Evolutionary conservation across 1,284 basidiomycete species (phyloP).

Genomic region (Gymnopus androsaceus): DNA sequence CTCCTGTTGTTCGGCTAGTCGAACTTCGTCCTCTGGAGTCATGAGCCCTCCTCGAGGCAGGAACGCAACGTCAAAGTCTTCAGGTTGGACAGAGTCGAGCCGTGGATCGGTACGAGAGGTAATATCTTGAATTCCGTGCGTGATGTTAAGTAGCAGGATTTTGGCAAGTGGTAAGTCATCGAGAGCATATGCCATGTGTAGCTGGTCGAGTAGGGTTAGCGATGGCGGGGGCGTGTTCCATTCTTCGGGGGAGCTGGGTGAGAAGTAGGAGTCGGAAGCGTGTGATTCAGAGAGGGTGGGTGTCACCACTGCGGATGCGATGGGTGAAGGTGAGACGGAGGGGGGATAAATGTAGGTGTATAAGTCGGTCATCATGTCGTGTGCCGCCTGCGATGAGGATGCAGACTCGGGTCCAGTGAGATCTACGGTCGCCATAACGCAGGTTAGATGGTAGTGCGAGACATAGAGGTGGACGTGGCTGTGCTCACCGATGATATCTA

Average conservation of each 20-base stretch:
- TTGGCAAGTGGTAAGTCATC: constrained; percentile 68
- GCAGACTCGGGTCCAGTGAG: neutral
- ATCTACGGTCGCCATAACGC: neutral
- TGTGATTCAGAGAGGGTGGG: constrained; percentile 19
- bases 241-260: constrained; percentile 34
- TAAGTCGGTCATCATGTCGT: neutral
- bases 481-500: constrained; percentile 11
- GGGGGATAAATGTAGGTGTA: constrained; percentile 12
- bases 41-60: constrained; percentile 56
- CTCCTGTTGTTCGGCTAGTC: constrained; percentile 40
- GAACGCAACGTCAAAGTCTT: constrained; percentile 65
- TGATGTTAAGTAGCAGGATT: constrained; percentile 57
- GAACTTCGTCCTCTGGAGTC: constrained; percentile 47
- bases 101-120: constrained; percentile 59
- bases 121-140: constrained; percentile 54
- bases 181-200: constrained; percentile 64
- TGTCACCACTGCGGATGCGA: constrained; percentile 25
- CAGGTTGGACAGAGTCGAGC: constrained; percentile 61
- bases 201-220: constrained; percentile 58
- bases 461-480: constrained; percentile 9
- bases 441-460: neutral
- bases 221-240: constrained; percentile 44
- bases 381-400: neutral
- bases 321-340: constrained; percentile 10
- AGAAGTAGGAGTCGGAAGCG: constrained; percentile 17